phyloP scores from a whole-genome alignment of 345 rosid species.

The Microcos paniculata region DNA sequence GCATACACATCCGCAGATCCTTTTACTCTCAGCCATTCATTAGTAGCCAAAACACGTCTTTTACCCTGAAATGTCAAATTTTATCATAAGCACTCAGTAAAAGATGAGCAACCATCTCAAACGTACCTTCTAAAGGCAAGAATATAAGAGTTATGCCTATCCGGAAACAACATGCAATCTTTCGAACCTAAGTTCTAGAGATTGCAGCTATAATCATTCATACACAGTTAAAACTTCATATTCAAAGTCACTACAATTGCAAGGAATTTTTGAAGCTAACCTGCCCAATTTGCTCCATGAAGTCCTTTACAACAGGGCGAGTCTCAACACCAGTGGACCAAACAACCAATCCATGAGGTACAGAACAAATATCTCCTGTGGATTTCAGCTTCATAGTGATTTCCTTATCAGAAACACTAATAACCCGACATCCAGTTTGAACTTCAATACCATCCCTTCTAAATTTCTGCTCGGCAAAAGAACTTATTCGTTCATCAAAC shows the following conservation, averaged over 20 bases:
- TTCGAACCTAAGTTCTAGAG: not conserved
- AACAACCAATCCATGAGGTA: constrained; percentile 86
- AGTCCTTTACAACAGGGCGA: constrained; percentile 72
- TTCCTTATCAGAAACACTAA: constrained; percentile 69
- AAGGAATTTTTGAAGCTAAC: constrained; percentile 26
- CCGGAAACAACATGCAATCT: not conserved
- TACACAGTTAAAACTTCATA: not conserved
- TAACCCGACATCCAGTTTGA: constrained; percentile 79
- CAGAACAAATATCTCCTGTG: constrained; percentile 47
- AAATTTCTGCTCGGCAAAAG: constrained; percentile 86
- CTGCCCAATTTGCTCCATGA: constrained; percentile 95
- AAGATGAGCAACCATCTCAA: not conserved
- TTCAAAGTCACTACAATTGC: not conserved
- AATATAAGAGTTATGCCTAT: not conserved
- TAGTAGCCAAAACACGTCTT: constrained; percentile 69
- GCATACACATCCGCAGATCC: constrained; percentile 77
- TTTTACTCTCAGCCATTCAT: constrained; percentile 91
- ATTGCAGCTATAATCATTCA: constrained; percentile 6
- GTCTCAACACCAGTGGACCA: constrained; percentile 95
- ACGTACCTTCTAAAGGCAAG: not conserved
- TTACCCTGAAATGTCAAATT: constrained; percentile 44
- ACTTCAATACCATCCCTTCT: constrained; percentile 80
- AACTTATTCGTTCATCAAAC: constrained; percentile 87
- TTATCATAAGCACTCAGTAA: constrained; percentile 7
- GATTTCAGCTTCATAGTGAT: constrained; percentile 68